Evolutionary conservation across 2,329 filamentous ascomycete species (phyloP).

Genomic region (Claviceps spartinae): DNA sequence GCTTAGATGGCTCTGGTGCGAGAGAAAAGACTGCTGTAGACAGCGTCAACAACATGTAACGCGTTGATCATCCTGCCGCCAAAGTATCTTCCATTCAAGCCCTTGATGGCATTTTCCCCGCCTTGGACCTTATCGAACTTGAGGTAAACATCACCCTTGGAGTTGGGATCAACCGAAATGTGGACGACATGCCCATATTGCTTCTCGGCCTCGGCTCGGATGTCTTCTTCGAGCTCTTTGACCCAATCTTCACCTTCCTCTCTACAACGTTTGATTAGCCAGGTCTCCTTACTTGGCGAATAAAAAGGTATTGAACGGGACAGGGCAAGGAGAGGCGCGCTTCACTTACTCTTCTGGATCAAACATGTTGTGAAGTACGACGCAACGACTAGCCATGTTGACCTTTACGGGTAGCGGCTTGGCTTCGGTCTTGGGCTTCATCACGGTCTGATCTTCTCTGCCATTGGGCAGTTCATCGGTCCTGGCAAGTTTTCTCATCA

Average conservation of each 20-base stretch:
- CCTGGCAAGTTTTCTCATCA: slow-evolving; percentile 97
- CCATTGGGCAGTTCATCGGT: slow-evolving; percentile 65
- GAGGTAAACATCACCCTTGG: slow-evolving; percentile 90
- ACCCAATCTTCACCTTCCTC: slow-evolving; percentile 80
- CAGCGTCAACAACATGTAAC: slow-evolving; percentile 90
- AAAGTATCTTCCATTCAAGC: slow-evolving; percentile 93
- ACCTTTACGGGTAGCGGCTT: slow-evolving; percentile 74
- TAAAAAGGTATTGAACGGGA: background rate
- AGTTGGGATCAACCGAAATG: slow-evolving; percentile 87
- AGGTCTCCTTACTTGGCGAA: slow-evolving; percentile 12
- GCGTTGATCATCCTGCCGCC: slow-evolving; percentile 87
- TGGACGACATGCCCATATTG: slow-evolving; percentile 98
- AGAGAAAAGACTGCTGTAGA: slow-evolving; percentile 95
- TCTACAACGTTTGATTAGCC: slow-evolving; percentile 32
- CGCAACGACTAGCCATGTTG: slow-evolving; percentile 84
- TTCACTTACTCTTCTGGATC: slow-evolving; percentile 71
- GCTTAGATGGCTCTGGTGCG: slow-evolving; percentile 65
- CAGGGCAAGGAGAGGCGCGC: background rate
- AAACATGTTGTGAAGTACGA: slow-evolving; percentile 93
- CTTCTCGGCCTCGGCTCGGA: slow-evolving; percentile 79
- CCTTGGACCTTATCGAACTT: slow-evolving; percentile 95
- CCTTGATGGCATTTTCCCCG: slow-evolving; percentile 94
- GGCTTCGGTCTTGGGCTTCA: slow-evolving; percentile 65
- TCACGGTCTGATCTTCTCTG: slow-evolving; percentile 55
- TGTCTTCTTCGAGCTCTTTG: slow-evolving; percentile 88